phyloP scores from a whole-genome alignment of 805 yeast genomes.

The Wickerhamomyces silvicola region DNA sequence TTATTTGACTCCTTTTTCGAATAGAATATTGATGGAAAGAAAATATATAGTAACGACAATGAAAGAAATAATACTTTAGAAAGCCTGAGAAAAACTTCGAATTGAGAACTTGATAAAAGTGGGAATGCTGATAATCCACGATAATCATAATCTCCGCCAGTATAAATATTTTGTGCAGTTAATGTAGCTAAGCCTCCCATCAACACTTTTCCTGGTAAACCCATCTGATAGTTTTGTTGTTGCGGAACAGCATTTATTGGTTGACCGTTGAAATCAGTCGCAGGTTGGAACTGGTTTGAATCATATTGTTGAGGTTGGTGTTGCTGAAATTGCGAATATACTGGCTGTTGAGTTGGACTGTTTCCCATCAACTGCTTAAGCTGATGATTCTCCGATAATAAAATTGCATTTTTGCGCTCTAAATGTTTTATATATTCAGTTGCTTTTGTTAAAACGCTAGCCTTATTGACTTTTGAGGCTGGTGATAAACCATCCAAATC shows the following conservation, averaged over 20 bases:
- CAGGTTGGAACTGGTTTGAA: slow-evolving; percentile 18
- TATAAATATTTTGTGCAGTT: slow-evolving; percentile 29
- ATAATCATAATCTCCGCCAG: slow-evolving; percentile 29
- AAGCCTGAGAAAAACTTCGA: slow-evolving; percentile 20
- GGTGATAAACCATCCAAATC: slow-evolving; percentile 73
- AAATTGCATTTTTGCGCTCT: slow-evolving; percentile 34
- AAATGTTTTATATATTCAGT: slow-evolving; percentile 74
- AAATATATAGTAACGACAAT: slow-evolving; percentile 15
- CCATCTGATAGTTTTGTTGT: slow-evolving; percentile 20
- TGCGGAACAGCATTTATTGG: slow-evolving; percentile 19
- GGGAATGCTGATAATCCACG: slow-evolving; percentile 41
- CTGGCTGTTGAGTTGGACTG: slow-evolving; percentile 8
- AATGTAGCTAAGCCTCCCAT: slow-evolving; percentile 47
- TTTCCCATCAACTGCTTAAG: no score
- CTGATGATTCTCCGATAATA: no score
- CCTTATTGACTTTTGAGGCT: slow-evolving; percentile 70
- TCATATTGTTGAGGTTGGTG: slow-evolving; percentile 7
- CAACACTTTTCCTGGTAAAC: slow-evolving; percentile 30
- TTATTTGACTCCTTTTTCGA: slow-evolving; percentile 3
- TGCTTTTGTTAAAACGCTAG: slow-evolving; percentile 69
- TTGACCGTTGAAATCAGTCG: slow-evolving; percentile 17
- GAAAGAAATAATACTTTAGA: slow-evolving; percentile 23
- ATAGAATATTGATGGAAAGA: slow-evolving; percentile 13
- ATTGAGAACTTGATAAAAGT: slow-evolving; percentile 22
- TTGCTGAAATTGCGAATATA: slow-evolving; percentile 11